These are phyloP conservation scores for Calonectria pteridis DNA, from an alignment of 2,329 filamentous ascomycete species.

Conservation along the genomic window DNA sequence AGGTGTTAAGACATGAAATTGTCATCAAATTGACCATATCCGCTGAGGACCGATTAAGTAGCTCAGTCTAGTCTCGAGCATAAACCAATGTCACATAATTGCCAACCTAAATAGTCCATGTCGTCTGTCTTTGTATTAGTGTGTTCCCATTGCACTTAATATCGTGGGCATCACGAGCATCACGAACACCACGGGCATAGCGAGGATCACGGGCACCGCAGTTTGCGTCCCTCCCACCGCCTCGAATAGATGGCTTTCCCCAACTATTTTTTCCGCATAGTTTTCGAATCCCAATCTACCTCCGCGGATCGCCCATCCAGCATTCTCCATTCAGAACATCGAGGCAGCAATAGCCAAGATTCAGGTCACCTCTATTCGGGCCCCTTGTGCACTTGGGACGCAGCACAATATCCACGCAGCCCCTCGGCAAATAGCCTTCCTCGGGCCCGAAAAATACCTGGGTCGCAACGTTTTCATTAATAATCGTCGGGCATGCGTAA, in stretches of 20 bases:
- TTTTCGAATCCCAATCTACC: not conserved
- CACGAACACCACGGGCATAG: not conserved
- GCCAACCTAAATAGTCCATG: not conserved
- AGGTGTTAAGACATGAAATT: constrained; percentile 13
- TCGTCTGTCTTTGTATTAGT: not conserved
- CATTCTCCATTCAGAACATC: constrained; percentile 9
- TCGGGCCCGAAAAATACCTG: not conserved
- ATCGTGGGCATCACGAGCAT: not conserved
- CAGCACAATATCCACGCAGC: constrained; percentile 2
- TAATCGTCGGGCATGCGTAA: not conserved
- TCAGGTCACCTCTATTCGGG: not conserved
- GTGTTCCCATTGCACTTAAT: too few relatives aligned
- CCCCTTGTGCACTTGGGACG: constrained; percentile 2
- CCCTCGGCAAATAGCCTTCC: not conserved
- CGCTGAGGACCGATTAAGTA: not conserved
- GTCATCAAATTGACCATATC: not conserved
- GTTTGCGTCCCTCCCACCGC: not conserved
- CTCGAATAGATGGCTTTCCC: not conserved
- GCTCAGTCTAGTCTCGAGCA: constrained; percentile 1
- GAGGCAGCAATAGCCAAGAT: constrained; percentile 13
- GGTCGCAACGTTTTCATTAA: not conserved
- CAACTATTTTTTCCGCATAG: not conserved
- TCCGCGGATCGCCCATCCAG: not conserved
- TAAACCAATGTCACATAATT: constrained; percentile 17
- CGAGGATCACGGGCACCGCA: not conserved